Base-by-base conservation (phyloP, 306 rosid species). In the Cicer bijugum region DNA sequence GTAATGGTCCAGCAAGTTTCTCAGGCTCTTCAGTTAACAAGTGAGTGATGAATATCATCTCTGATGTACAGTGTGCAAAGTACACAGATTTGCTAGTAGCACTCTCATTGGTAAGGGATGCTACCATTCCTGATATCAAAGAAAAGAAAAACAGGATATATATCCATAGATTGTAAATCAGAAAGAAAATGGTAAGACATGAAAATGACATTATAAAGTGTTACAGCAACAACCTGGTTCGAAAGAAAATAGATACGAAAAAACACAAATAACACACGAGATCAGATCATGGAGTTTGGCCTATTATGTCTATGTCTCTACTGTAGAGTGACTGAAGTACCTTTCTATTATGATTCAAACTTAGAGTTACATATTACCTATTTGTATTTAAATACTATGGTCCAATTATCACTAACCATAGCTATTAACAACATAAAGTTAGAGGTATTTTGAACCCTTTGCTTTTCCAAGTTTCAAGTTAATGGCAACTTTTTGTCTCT, bases 1-100 rank as follows among this genome's bases (percentile, higher is more conserved):
- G 79, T 75, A 93, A 83, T 45, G 98, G 97, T 57, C 98, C 98
- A 2, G 97, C 97, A 39, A 93, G 97, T 74, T 91, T 93, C 89
- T 91, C 97, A 1, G 98, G 98, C 69, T 93, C 96, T 82, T 76
- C 77, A 12, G 84, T 66, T 76, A 81, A 39, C 74, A 76, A 76
- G 59, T 81, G 81, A 81, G 84, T 93, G 12, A 93, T 93, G 35
- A 93, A 91, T 77, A 93, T 93, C 97, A 93, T 93, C 85, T 93
- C 96, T 0, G 97, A 93, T 1, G 96, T 91, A 35, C 98, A 93
- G 48, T 89, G 98, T 43, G 98, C 96, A 83, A 91, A 91, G 76
- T 93, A 93, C 48, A 91, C 97, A 14, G 96, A 89, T 83, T 91
- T 93, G 84, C 97, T 91, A 11, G 98, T 91, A 23, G 98, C 98